Evolutionary conservation across 1,284 basidiomycete genomes (phyloP).

Genomic region (Malassezia psittaci): DNA sequence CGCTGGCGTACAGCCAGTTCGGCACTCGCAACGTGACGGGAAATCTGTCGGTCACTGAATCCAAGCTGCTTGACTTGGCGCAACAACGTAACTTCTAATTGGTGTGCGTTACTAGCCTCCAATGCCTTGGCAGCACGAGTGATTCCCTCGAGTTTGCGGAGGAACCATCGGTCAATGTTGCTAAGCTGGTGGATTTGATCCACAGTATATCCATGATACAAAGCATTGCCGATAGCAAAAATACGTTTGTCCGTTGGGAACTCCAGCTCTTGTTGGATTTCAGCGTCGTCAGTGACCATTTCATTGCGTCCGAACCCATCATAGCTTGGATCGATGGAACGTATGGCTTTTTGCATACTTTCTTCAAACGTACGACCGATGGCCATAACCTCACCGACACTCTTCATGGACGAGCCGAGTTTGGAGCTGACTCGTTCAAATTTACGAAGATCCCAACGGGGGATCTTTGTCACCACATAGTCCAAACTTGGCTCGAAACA

Average conservation of each 20-base stretch:
- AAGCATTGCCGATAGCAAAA: constrained; percentile 95
- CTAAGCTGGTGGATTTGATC: constrained; percentile 84
- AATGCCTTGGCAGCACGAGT: constrained; percentile 51
- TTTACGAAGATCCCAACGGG: constrained; percentile 96
- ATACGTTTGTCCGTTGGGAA: constrained; percentile 77
- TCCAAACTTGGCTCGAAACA: constrained; percentile 99
- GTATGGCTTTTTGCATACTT: constrained; percentile 93
- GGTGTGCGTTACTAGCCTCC: constrained; percentile 51
- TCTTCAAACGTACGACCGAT: constrained; percentile 99
- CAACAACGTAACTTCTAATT: constrained; percentile 51
- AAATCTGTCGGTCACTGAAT: constrained; percentile 91
- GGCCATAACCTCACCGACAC: constrained; percentile 98
- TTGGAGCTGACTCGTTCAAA: constrained; percentile 91
- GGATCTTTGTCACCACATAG: constrained; percentile 99
- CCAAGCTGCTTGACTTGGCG: constrained; percentile 50
- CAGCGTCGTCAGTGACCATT: constrained; percentile 65
- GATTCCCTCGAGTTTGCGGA: constrained; percentile 97
- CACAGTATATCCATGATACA: constrained; percentile 79
- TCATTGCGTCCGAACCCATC: constrained; percentile 68
- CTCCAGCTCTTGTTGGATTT: constrained; percentile 67
- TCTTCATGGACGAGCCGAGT: constrained; percentile 96
- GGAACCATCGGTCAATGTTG: constrained; percentile 95
- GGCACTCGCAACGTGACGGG: constrained; percentile 57
- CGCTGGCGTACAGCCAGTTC: constrained; percentile 71
- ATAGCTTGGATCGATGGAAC: constrained; percentile 83